Percentiles rank a stretch among this genome's conserved stretches.
phyloP scores from a whole-genome alignment of 2,329 filamentous ascomycete species.

The Podosphaera aphanis region DNA sequence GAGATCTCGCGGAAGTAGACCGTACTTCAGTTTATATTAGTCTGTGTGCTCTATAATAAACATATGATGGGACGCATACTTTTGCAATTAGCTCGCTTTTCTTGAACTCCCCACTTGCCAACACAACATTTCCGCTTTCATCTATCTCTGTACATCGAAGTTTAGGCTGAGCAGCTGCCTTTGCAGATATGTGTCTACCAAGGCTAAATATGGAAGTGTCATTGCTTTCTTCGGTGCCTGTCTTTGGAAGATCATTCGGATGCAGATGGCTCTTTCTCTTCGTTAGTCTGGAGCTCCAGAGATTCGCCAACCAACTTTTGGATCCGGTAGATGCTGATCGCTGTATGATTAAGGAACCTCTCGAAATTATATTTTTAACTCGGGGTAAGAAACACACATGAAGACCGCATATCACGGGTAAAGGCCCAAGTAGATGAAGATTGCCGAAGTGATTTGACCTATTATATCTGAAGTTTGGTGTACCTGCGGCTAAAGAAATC shows the following conservation, averaged over 20 bases:
- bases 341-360: constrained; percentile 3
- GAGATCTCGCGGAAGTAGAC: constrained; percentile 75
- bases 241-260: constrained; percentile 33
- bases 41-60: background rate
- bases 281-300: constrained; percentile 7
- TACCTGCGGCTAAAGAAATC: background rate
- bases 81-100: constrained; percentile 94
- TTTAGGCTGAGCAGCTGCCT: constrained; percentile 62
- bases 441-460: background rate
- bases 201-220: constrained; percentile 42
- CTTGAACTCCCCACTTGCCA: constrained; percentile 89
- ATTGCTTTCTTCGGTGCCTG: constrained; percentile 31
- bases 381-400: background rate
- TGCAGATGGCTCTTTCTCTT: constrained; percentile 19
- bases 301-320: constrained; percentile 10
- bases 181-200: constrained; percentile 45
- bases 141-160: constrained; percentile 90
- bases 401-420: background rate
- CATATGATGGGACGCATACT: constrained; percentile 22
- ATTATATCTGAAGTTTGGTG: background rate
- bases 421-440: background rate
- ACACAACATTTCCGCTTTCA: constrained; percentile 69
- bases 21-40: constrained; percentile 35
- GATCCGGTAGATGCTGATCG: constrained; percentile 7
- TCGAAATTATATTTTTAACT: background rate